Evolutionary conservation across 2,329 filamentous ascomycete genomes (phyloP), one percentile per base, ranked within the genome.

Genomic region (Ceratocystis eucalypticola): DNA sequence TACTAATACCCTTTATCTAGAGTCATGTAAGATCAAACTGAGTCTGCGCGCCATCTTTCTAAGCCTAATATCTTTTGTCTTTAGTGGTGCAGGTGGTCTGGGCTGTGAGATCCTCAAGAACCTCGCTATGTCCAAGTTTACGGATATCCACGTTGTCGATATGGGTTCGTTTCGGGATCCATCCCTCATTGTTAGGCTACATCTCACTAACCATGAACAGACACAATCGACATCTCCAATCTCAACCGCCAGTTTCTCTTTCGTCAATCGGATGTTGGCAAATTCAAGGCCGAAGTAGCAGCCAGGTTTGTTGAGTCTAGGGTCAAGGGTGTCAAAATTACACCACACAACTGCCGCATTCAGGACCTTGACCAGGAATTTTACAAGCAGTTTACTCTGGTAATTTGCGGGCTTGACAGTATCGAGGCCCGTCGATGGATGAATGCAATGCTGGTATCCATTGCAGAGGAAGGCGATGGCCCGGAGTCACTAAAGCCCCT

Each of bases 351-450:
- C 73, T 89, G 89, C 72, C 90, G 88, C 74, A 99, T 99, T 71
- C 94, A 99, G 75, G 94, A 99, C 76, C 96, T 96, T 72, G 92
- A 96, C 74, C 89, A 95, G 72, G 86, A 88, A 68, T 99, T 96
- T 75, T 99, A 99, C 77, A 92, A 92, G 85, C 91, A 96, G 72
- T 99, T 99, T 76, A 90, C 91, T 74, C 83, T 96, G 66, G 84
- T 99, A 61, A 85, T 99, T 59, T 99, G 94, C 74, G 94, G 95
- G 1, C 80, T 99, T 25, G 94, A 99, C 80, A 96, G 91, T 74
- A 94, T 99, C 71, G 94, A 99, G 77, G 94, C 94, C 50, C 84
- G 94, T n/a, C 84, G 94, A 68, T 99, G 95, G 95, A 99, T 99
- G 76, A 99, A 99, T 74, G 88, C 92, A 64, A 96, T 88, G 20